Evolutionary conservation across 208 protist species (phyloP).

Genomic region (Trypanosoma boissoni): DNA sequence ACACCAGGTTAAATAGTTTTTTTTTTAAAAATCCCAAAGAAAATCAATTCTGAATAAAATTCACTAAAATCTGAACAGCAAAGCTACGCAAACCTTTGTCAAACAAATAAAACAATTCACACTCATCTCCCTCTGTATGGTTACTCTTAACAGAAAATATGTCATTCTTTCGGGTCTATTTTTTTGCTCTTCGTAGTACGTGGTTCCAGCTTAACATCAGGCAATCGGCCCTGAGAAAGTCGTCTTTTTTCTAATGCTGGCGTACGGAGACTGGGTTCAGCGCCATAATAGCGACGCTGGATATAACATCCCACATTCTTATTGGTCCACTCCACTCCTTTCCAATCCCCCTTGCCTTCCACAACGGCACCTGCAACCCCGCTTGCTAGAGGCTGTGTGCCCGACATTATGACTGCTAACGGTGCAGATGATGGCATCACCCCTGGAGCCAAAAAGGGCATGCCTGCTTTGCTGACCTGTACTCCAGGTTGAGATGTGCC

Average conservation of each 20-base stretch:
- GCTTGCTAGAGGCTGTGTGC: too few species aligned
- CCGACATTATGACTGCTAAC: too few species aligned
- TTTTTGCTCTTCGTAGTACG: constrained; percentile 25
- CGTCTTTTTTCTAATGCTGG: constrained; percentile 56
- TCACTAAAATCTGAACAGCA: too few species aligned
- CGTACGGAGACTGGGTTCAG: constrained; percentile 74
- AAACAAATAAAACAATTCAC: not conserved
- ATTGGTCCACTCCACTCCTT: constrained; percentile 66
- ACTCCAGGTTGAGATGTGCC: too few species aligned
- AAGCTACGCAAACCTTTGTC: too few species aligned
- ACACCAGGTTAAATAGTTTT: too few species aligned
- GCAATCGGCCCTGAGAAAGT: constrained; percentile 27
- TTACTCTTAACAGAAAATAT: not conserved
- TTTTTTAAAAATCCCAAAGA: too few species aligned
- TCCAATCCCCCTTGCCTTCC: constrained; percentile 13
- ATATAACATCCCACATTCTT: constrained; percentile 88
- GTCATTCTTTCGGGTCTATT: constrained; percentile 3
- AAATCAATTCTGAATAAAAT: too few species aligned
- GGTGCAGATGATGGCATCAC: too few species aligned
- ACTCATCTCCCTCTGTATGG: not conserved
- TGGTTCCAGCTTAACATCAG: constrained; percentile 59
- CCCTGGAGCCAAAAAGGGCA: too few species aligned
- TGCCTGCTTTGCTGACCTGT: too few species aligned
- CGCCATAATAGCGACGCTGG: constrained; percentile 83
- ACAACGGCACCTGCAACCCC: too few species aligned